Conservation (phyloP, 2,329 filamentous ascomycete species). For the Ustulina deusta region DNA sequence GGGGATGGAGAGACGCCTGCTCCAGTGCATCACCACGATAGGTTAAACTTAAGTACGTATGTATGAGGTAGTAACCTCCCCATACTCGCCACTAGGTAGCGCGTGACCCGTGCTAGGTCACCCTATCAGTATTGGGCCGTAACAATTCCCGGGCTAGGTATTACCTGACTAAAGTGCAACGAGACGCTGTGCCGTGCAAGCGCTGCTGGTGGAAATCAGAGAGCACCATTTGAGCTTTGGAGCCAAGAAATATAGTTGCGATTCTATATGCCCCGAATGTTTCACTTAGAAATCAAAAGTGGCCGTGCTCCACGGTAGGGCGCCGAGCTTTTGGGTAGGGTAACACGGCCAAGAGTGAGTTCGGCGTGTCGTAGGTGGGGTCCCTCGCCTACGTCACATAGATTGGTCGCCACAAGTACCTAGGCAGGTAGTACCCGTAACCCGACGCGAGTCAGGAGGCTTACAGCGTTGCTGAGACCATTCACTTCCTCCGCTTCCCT, state of each 20-base stretch:
- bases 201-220: background rate
- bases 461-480: slow-evolving; percentile 10
- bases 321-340: background rate
- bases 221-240: background rate
- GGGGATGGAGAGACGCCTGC: background rate
- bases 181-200: background rate
- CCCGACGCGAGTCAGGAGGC: slow-evolving; percentile 12
- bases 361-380: background rate
- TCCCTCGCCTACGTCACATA: slow-evolving; percentile 13
- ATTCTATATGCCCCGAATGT: background rate
- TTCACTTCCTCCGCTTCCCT: slow-evolving; percentile 9
- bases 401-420: background rate
- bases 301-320: background rate
- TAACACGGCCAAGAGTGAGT: slow-evolving; percentile 3
- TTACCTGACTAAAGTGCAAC: background rate
- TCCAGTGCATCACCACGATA: background rate
- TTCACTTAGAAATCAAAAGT: background rate
- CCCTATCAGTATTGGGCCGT: background rate
- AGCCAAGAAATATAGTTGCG: background rate
- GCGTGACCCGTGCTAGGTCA: no score
- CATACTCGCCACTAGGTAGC: no score
- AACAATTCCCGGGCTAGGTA: slow-evolving; percentile 1
- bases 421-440: background rate
- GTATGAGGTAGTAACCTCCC: background rate
- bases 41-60: background rate